Percentiles rank a stretch among this genome's conserved stretches.
These are phyloP conservation scores for Emmonsia crescens DNA, from an alignment of 2,329 filamentous ascomycete genomes.

Conservation along the genomic window DNA sequence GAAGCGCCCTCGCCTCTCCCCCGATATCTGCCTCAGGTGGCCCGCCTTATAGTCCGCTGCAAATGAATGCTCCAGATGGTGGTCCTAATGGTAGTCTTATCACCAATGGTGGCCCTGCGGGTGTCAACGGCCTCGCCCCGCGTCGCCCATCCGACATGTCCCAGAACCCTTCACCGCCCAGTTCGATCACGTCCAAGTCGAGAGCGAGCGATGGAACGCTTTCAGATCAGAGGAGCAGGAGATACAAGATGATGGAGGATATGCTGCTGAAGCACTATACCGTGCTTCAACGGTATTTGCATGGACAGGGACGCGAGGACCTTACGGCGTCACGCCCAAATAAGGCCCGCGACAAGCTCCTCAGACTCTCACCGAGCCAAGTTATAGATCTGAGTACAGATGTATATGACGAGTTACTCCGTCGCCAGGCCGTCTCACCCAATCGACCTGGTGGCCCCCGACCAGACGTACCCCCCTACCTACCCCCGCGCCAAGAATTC, in stretches of 20 bases:
- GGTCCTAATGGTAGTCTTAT: neutral
- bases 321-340: constrained; percentile 65
- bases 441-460: constrained; percentile 31
- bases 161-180: constrained; percentile 68
- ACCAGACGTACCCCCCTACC: constrained; percentile 52
- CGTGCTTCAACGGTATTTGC: constrained; percentile 65
- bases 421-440: constrained; percentile 59
- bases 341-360: constrained; percentile 85
- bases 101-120: neutral
- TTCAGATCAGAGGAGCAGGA: constrained; percentile 54
- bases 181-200: constrained; percentile 59
- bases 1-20: constrained; percentile 50
- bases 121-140: constrained; percentile 32
- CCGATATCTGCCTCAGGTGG: constrained; percentile 48
- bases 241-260: constrained; percentile 51
- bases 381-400: constrained; percentile 97
- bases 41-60: constrained; percentile 25
- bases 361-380: constrained; percentile 79
- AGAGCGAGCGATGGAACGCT: constrained; percentile 67
- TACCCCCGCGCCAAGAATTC: constrained; percentile 78
- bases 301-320: constrained; percentile 60
- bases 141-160: constrained; percentile 45
- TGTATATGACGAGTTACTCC: constrained; percentile 87
- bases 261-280: constrained; percentile 71
- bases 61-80: constrained; percentile 8